These are phyloP conservation scores for Tetrapyrgos nigripes DNA, from an alignment of 1,284 basidiomycete species.

Conservation along the genomic window DNA sequence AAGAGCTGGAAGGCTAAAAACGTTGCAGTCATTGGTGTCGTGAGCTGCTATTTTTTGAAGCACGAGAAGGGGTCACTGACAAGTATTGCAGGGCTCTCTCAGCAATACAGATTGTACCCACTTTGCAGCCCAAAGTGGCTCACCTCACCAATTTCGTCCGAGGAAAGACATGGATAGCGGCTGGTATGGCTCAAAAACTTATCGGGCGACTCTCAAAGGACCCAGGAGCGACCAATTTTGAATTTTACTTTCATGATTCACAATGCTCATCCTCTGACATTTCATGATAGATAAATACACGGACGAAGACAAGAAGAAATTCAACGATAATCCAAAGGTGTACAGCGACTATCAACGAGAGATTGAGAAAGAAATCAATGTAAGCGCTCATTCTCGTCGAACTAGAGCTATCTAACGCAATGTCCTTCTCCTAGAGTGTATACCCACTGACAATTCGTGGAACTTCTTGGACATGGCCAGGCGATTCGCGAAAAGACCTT, in stretches of 20 bases:
- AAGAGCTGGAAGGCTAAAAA: conserved; percentile 58
- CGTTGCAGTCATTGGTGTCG: conserved; percentile 69
- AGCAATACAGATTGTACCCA: conserved; percentile 68
- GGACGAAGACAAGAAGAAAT: conserved; percentile 56
- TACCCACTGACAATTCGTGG: conserved; percentile 53
- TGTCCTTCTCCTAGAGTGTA: conserved; percentile 43
- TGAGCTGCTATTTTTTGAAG: conserved; percentile 22
- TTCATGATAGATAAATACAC: conserved; percentile 56
- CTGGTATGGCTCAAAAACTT: conserved; percentile 50
- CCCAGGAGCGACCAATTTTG: conserved; percentile 50
- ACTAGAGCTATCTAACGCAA: not conserved
- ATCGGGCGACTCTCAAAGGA: conserved; percentile 45
- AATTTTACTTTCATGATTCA: conserved; percentile 18
- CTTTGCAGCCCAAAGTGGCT: conserved; percentile 59
- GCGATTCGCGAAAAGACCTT: conserved; percentile 63
- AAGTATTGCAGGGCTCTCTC: conserved; percentile 57
- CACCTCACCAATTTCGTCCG: conserved; percentile 64
- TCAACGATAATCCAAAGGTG: conserved; percentile 53
- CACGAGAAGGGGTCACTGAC: not conserved
- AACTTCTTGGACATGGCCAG: no score
- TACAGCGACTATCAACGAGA: conserved; percentile 57
- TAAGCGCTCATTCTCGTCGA: conserved; percentile 29
- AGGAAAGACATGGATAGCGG: conserved; percentile 66
- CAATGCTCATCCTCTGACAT: not conserved
- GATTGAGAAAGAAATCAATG: conserved; percentile 61